Base-by-base conservation (phyloP, 1,284 basidiomycete species). In the Puccinia hordei region DNA sequence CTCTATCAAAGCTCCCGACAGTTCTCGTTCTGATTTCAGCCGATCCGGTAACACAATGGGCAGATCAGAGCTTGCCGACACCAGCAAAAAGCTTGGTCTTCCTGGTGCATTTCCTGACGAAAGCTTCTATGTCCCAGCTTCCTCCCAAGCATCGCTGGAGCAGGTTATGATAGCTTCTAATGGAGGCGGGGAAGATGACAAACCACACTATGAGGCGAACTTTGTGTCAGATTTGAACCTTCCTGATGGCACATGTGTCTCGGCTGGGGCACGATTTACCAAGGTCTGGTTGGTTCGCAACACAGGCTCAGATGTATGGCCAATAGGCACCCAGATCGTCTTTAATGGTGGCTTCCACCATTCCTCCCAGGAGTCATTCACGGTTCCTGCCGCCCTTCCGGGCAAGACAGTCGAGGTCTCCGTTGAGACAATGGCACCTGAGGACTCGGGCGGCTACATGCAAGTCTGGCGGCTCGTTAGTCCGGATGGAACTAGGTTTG, bases 241-340 rank as follows among this genome's bases (percentile, higher is more conserved):
- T 68, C 87, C 89, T 10, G 91, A 92, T 83, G 92, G 92, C 0
- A 91, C 92, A 83, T 86, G 90, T 51, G 91, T 94, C 83, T 91
- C 92, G 61, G 90, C 92, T 9, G 92, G 92, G 61, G 92, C 92
- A 0, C 91, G 92, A 84, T 94, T 94, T 83, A 89, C 92, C 73
- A 93, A 94, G 86, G 89, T 89, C 30, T 94, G 92, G 92, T 87
- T 88, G 79, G 88, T 93, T 87, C 83, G 87, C 59, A 94, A 93
- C 83, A 88, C 88, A 81, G 90, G 92, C 15, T 83, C 83, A 19
- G 81, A 85, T 8, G 88, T 89, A 38, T 94, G 93, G 92, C 91
- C 92, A 0, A 87, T 88, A 55, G 86, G 86, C 12, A 92, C 92
- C 0, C 87, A 89, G 83, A 85, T 93, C 38, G 87, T 89, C 17